These are phyloP conservation scores for Triticum monococcum DNA, from an alignment of 176 grass and related monocot genomes.

Conservation along the genomic window DNA sequence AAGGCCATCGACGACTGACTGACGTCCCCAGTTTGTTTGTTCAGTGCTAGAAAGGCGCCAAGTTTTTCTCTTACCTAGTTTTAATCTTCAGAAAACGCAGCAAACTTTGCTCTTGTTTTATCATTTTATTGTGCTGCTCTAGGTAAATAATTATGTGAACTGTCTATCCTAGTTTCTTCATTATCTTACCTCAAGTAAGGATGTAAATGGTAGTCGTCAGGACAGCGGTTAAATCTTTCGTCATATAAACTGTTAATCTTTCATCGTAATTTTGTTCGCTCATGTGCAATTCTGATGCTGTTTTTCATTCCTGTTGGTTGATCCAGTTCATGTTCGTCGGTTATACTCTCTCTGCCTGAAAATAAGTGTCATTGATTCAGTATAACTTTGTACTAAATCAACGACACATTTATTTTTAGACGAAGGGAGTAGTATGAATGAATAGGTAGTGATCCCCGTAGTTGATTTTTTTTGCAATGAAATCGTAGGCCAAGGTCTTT, in stretches of 20 bases:
- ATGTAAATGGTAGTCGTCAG: conserved; percentile 54
- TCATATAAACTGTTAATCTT: conserved; percentile 16
- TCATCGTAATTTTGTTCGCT: neutral
- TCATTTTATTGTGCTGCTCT: neutral
- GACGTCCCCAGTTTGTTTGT: neutral
- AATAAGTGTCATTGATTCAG: neutral
- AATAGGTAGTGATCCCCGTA: neutral
- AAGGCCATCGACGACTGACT: conserved; percentile 66
- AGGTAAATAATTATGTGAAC: conserved; percentile 58
- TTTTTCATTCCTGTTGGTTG: neutral
- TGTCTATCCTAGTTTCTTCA: conserved; percentile 20
- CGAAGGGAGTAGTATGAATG: neutral
- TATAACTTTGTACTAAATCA: neutral
- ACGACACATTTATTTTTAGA: too few relatives aligned
- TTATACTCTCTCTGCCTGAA: too few relatives aligned
- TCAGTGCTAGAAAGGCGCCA: neutral
- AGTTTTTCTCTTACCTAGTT: neutral
- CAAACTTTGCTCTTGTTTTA: conserved; percentile 16
- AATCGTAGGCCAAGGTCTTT: neutral
- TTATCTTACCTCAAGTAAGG: neutral
- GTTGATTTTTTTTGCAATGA: neutral
- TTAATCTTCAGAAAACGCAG: conserved; percentile 32
- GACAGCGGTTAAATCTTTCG: conserved; percentile 1
- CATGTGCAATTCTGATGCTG: neutral
- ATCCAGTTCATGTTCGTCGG: neutral